These are phyloP conservation scores for Venturia oleaginea DNA, from an alignment of 2,329 filamentous ascomycete species.

Conservation along the genomic window DNA sequence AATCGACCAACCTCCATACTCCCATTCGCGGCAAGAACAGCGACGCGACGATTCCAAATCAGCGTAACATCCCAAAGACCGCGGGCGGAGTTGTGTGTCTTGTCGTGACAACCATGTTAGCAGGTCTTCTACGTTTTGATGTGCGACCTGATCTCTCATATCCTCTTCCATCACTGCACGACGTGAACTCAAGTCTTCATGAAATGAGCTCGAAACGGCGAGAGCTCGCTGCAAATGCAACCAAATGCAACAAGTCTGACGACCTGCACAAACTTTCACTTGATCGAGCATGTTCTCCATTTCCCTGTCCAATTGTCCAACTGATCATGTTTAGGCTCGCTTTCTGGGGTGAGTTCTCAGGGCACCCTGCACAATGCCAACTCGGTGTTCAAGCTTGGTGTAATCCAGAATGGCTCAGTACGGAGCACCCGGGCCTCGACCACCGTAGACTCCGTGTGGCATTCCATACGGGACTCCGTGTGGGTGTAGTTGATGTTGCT, in stretches of 20 bases:
- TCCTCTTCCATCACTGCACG: not conserved
- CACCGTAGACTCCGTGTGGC: not conserved
- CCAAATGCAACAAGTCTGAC: not conserved
- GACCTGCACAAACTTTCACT: not conserved
- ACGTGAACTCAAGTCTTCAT: not conserved
- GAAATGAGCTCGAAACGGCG: not conserved
- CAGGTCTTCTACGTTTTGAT: not conserved
- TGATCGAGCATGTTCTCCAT: not conserved
- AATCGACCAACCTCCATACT: slow-evolving; percentile 8
- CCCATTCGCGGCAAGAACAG: not conserved
- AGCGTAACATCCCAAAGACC: not conserved
- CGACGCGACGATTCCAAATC: not conserved
- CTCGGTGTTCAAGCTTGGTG: not conserved
- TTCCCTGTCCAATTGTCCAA: not conserved
- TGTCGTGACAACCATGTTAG: not conserved
- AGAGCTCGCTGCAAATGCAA: not conserved
- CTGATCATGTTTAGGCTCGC: not conserved
- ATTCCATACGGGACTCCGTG: not conserved
- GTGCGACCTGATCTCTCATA: not conserved
- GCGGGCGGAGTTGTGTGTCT: not conserved
- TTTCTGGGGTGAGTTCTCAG: too few relatives aligned
- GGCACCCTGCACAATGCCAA: not conserved
- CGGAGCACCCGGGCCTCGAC: not conserved
- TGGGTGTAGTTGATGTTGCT: not conserved
- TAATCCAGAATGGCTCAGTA: not conserved